phyloP scores from a whole-genome alignment of 495 filamentous ascomycete species.

The Penicillium bovifimosum region DNA sequence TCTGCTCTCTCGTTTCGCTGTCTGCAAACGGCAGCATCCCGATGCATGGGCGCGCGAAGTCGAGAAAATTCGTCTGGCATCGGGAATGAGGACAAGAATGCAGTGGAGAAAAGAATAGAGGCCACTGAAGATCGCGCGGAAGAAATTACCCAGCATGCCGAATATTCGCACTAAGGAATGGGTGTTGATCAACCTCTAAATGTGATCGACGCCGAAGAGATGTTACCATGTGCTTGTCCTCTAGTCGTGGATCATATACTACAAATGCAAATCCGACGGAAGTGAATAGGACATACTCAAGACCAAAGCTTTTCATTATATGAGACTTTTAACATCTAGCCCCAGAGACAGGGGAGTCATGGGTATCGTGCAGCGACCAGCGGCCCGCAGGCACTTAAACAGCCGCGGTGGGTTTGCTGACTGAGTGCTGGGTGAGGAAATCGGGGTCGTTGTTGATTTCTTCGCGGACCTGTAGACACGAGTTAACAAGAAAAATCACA shows the following conservation, averaged over 20 bases:
- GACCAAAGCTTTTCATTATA: constrained; percentile 22
- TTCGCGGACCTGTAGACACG: constrained; percentile 64
- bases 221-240: too few species aligned
- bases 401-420: constrained; percentile 30
- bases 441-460: constrained; percentile 64
- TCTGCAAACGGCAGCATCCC: constrained; percentile 9
- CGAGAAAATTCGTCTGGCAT: not conserved
- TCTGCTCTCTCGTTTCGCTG: constrained; percentile 47
- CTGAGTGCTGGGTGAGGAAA: constrained; percentile 66
- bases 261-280: not conserved
- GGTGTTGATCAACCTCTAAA: too few species aligned
- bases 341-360: constrained; percentile 7
- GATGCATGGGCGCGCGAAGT: not conserved
- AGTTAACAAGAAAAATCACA: constrained; percentile 12
- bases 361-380: constrained; percentile 21
- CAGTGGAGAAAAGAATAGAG: too few species aligned
- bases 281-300: constrained; percentile 1
- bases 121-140: too few species aligned
- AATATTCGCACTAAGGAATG: too few species aligned
- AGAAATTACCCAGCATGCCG: too few species aligned
- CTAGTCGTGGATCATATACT: too few species aligned
- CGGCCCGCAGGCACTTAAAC: constrained; percentile 1
- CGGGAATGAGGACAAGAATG: not conserved
- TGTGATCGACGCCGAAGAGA: too few species aligned
- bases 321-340: constrained; percentile 12